Percentiles rank a stretch among this genome's conserved stretches.
Conservation (phyloP, 78 protist genomes). For the Neovahlkampfia damariscottae region DNA sequence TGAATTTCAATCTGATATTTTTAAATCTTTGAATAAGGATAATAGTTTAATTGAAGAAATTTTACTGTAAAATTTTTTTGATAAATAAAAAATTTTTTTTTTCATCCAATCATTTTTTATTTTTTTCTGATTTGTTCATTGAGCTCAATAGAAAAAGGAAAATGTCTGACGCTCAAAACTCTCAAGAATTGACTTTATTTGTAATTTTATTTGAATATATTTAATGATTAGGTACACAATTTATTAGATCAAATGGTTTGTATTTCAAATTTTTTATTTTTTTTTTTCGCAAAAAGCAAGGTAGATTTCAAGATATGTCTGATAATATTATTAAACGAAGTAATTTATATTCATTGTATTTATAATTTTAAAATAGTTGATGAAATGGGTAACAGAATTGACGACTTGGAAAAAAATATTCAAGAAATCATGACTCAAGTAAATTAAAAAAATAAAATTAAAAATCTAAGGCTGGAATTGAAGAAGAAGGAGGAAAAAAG, state of each 20-base stretch:
- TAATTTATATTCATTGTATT: background rate
- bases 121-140: too few species aligned
- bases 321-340: slow-evolving; percentile 7
- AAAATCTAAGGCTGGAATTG: background rate
- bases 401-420: slow-evolving; percentile 27
- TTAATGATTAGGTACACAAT: too few species aligned
- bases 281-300: slow-evolving; percentile 14
- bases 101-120: too few species aligned
- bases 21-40: background rate
- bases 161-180: background rate
- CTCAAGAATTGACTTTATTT: slow-evolving; percentile 6
- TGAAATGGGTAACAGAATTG: slow-evolving; percentile 35
- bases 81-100: too few species aligned
- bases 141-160: too few species aligned
- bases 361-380: slow-evolving; percentile 20
- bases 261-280: background rate
- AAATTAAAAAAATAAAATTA: background rate
- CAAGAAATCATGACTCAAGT: slow-evolving; percentile 30
- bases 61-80: too few species aligned
- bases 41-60: background rate
- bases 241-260: slow-evolving; percentile 21
- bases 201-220: too few species aligned
- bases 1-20: background rate
- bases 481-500: background rate
- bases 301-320: slow-evolving; percentile 24